Conservation (phyloP, 495 filamentous ascomycete genomes). For the Podospora pseudoanserina region DNA sequence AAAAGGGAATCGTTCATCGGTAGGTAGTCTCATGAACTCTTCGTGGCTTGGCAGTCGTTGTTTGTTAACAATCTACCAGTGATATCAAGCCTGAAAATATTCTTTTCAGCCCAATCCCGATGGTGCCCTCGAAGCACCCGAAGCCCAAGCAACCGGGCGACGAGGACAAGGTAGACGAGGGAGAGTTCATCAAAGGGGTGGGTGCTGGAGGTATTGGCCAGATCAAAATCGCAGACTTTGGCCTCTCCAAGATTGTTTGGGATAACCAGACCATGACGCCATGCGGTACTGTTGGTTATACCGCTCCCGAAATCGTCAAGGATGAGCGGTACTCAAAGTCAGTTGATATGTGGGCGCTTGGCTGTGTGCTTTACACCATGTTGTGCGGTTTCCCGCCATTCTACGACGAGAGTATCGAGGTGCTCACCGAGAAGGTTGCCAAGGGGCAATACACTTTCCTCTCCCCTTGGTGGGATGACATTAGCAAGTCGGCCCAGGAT, state of each 20-base stretch:
- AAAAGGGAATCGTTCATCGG: slow-evolving; percentile 94
- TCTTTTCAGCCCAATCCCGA: slow-evolving; percentile 81
- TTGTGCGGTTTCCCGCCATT: slow-evolving; percentile 98
- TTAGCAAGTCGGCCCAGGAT: slow-evolving; percentile 92
- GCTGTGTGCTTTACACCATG: slow-evolving; percentile 94
- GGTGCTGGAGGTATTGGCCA: slow-evolving; percentile 90
- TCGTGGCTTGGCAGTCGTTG: neutral
- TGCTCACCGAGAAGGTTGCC: slow-evolving; percentile 96
- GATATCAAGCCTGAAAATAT: slow-evolving; percentile 99
- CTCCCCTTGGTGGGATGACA: slow-evolving; percentile 99
- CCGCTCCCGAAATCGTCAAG: slow-evolving; percentile 98
- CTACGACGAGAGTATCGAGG: slow-evolving; percentile 96
- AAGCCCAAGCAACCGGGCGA: slow-evolving; percentile 78
- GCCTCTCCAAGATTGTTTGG: slow-evolving; percentile 96
- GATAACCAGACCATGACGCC: slow-evolving; percentile 99
- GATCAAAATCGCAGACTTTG: slow-evolving; percentile 98
- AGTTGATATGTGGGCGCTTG: slow-evolving; percentile 98
- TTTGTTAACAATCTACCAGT: slow-evolving; percentile 44
- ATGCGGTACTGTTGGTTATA: slow-evolving; percentile 96
- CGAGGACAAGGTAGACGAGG: slow-evolving; percentile 96
- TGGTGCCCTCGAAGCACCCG: slow-evolving; percentile 74
- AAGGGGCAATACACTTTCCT: slow-evolving; percentile 96
- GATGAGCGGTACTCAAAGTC: slow-evolving; percentile 98
- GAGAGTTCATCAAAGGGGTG: slow-evolving; percentile 79
- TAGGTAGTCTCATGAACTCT: slow-evolving; percentile 42